phyloP scores from a whole-genome alignment of 805 yeast genomes.

The Yamadazyma kitorensis region DNA sequence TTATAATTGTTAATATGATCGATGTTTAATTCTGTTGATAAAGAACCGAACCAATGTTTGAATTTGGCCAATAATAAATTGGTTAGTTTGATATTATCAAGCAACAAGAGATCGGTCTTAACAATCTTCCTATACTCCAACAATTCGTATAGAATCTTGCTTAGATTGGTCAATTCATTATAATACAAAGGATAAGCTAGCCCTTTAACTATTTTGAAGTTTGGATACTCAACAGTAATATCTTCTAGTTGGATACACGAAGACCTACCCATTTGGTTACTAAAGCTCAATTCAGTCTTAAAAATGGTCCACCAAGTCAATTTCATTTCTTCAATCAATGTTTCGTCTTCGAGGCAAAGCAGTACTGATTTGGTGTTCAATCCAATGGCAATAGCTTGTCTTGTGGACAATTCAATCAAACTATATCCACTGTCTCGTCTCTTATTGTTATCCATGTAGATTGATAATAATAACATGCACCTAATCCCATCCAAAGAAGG shows the following conservation, averaged over 20 bases:
- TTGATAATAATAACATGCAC: conserved; percentile 38
- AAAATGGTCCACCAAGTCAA: conserved; percentile 46
- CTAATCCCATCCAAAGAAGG: conserved; percentile 46
- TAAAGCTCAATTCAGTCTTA: conserved; percentile 29
- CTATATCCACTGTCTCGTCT: conserved; percentile 50
- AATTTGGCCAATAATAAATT: neutral
- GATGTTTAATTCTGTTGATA: neutral
- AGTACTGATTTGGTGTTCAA: conserved; percentile 34
- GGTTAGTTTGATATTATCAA: neutral
- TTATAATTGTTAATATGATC: conserved; percentile 1
- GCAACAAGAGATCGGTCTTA: neutral
- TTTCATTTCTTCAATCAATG: conserved; percentile 30
- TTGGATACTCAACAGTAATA: conserved; percentile 4
- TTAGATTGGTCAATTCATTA: neutral
- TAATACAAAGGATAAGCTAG: neutral
- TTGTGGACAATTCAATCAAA: conserved; percentile 43
- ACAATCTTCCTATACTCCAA: neutral
- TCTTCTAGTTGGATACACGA: conserved; percentile 6
- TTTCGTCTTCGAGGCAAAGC: conserved; percentile 1
- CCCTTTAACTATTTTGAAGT: neutral
- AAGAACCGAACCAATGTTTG: neutral
- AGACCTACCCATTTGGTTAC: conserved; percentile 11
- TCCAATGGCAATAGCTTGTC: conserved; percentile 50
- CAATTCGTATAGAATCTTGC: neutral
- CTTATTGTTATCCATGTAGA: conserved; percentile 42